Conservation (phyloP, 257 asterid genomes). For the Cinchona pubescens region DNA sequence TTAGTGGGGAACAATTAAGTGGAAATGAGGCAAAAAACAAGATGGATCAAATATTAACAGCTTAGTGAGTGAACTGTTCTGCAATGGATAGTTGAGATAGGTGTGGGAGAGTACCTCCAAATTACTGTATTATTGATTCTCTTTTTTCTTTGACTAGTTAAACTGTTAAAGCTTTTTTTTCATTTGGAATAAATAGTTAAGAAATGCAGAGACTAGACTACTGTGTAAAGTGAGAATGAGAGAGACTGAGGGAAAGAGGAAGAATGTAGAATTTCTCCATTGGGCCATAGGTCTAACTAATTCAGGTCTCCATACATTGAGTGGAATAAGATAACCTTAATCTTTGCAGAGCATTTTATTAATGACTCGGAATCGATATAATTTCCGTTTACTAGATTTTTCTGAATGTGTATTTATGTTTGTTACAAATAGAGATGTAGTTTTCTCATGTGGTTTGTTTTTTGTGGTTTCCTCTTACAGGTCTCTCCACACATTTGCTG, state of each 20-base stretch:
- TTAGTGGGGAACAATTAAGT: neutral
- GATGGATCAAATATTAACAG: neutral
- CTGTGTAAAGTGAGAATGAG: neutral
- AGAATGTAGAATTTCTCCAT: too few species aligned
- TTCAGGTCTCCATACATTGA: neutral
- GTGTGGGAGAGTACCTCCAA: neutral
- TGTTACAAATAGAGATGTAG: neutral
- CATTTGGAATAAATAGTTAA: too few species aligned
- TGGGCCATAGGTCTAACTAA: too few species aligned
- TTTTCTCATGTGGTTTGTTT: neutral
- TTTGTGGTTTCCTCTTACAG: neutral
- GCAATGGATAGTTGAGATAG: neutral
- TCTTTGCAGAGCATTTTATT: neutral
- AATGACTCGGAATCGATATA: neutral
- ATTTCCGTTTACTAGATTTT: neutral
- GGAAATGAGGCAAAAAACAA: neutral
- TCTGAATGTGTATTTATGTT: neutral
- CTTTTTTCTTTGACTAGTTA: neutral
- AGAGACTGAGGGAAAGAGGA: neutral
- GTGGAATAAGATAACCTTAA: too few species aligned
- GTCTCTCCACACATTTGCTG: neutral
- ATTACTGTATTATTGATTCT: too few species aligned
- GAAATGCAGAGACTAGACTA: neutral
- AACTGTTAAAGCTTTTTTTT: too few species aligned
- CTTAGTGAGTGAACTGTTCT: neutral